phyloP scores from a whole-genome alignment of 768 basidiomycete species.

The Panellus pusillus region DNA sequence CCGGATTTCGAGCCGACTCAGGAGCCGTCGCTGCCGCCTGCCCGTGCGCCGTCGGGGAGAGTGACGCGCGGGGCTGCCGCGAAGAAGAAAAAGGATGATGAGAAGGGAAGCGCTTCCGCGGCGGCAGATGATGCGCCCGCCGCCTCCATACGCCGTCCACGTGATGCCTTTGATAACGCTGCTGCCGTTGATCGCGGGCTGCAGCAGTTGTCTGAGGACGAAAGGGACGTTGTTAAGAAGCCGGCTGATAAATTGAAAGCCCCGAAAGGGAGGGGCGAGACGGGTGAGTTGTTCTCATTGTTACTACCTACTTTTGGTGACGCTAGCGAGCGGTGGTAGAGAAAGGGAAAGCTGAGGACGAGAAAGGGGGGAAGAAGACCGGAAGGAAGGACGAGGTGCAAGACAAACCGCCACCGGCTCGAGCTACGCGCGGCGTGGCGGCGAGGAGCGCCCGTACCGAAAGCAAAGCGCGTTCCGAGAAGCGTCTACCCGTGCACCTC shows the following conservation, averaged over 20 bases:
- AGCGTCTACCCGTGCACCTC: neutral
- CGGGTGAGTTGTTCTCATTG: too few species aligned
- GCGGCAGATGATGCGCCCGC: too few species aligned
- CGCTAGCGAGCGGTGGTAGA: too few species aligned
- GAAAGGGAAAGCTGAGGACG: too few species aligned
- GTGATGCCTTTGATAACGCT: neutral
- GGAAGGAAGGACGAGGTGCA: too few species aligned
- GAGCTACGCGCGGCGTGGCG: slow-evolving; percentile 12
- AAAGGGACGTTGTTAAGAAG: neutral
- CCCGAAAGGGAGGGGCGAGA: too few species aligned
- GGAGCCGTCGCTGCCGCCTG: neutral
- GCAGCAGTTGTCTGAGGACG: slow-evolving; percentile 1
- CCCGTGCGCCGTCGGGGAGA: slow-evolving; percentile 6
- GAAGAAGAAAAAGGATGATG: neutral
- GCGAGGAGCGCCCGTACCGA: neutral
- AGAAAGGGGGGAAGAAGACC: too few species aligned
- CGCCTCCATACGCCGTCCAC: too few species aligned
- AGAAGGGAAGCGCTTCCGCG: too few species aligned
- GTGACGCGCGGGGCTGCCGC: neutral
- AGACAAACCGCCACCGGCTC: neutral
- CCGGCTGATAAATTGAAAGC: too few species aligned
- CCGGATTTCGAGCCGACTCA: slow-evolving; percentile 15
- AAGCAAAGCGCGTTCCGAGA: neutral
- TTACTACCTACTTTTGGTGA: too few species aligned
- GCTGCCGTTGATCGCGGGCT: neutral